phyloP scores from a whole-genome alignment of 1,139 yeast genomes.

The Saccharomyces hybrid region DNA sequence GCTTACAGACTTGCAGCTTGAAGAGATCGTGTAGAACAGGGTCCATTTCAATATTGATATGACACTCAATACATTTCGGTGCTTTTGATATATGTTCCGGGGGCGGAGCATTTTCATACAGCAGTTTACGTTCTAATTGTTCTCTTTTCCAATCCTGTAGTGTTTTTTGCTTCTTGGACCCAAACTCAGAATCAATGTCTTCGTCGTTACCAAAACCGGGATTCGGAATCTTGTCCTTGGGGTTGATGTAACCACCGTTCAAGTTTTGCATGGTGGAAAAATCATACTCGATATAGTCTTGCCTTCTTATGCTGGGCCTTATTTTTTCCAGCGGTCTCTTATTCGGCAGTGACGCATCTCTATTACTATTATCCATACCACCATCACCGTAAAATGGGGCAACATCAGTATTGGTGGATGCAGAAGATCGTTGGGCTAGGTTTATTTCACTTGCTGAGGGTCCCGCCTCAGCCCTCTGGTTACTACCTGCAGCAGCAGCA shows the following conservation, averaged over 20 bases:
- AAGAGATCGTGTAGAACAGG: constrained; percentile 62
- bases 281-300: constrained; percentile 87
- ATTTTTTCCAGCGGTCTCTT: constrained; percentile 19
- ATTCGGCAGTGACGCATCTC: not conserved
- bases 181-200: constrained; percentile 21
- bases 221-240: constrained; percentile 33
- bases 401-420: not conserved
- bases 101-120: constrained; percentile 51
- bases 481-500: not conserved
- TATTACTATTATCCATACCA: not conserved
- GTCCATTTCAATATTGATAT: constrained; percentile 66
- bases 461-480: not conserved
- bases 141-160: constrained; percentile 75
- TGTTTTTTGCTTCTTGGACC: constrained; percentile 37
- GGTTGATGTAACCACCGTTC: constrained; percentile 73
- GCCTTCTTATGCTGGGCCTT: constrained; percentile 40
- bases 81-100: constrained; percentile 64
- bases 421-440: not conserved
- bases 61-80: constrained; percentile 79
- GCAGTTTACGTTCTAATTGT: constrained; percentile 37
- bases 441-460: not conserved
- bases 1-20: constrained; percentile 66
- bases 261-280: constrained; percentile 83
- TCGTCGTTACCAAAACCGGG: constrained; percentile 20
- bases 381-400: constrained; percentile 1